Percentiles rank a stretch among this genome's conserved stretches.
phyloP scores from a whole-genome alignment of 2,329 filamentous ascomycete genomes.

The Diplodia sapinea region DNA sequence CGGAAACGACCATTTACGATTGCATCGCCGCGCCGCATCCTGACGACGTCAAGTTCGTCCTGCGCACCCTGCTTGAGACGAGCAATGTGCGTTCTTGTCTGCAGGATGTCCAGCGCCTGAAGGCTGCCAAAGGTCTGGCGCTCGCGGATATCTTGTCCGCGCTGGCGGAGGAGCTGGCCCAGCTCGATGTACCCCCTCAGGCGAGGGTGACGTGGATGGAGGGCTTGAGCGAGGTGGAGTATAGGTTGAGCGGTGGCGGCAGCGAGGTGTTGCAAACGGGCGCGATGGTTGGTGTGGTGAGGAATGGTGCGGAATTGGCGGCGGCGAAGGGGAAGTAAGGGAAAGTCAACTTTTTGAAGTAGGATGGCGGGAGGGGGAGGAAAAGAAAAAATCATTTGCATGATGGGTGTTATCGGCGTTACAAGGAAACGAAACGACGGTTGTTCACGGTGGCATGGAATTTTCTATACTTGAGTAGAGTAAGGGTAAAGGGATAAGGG shows the following conservation, averaged over 20 bases:
- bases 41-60: slow-evolving; percentile 82
- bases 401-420: slow-evolving; percentile 2
- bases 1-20: slow-evolving; percentile 90
- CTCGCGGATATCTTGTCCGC: slow-evolving; percentile 92
- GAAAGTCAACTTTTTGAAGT: neutral
- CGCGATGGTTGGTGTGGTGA: slow-evolving; percentile 85
- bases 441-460: neutral
- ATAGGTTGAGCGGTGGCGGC: slow-evolving; percentile 83
- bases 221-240: slow-evolving; percentile 90
- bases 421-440: neutral
- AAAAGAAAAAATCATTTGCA: neutral
- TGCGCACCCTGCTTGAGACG: slow-evolving; percentile 81
- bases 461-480: neutral
- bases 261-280: slow-evolving; percentile 91
- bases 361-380: neutral
- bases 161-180: slow-evolving; percentile 79
- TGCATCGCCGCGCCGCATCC: slow-evolving; percentile 96
- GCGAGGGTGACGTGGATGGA: slow-evolving; percentile 92
- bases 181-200: slow-evolving; percentile 82
- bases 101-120: slow-evolving; percentile 84
- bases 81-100: slow-evolving; percentile 89
- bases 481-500: neutral
- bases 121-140: slow-evolving; percentile 82
- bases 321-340: slow-evolving; percentile 30
- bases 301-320: slow-evolving; percentile 79